Evolutionary conservation across 306 rosid genomes (phyloP), one percentile per base, ranked within the genome.

Genomic region (Cicer cuneatum): DNA sequence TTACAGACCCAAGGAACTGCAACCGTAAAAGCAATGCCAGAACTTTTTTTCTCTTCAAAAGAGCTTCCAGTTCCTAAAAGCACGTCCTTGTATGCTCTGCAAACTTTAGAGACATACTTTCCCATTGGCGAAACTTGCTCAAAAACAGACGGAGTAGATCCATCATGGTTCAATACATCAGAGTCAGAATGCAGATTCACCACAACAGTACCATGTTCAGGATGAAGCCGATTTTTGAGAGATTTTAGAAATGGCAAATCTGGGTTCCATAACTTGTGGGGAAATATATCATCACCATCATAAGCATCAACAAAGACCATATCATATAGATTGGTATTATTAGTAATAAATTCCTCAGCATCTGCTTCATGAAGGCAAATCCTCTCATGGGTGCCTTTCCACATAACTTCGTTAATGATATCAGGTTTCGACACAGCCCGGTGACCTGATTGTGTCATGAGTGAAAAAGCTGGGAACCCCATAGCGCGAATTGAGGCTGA

Each of bases 131-230:
- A 81, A 75, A 79, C 38, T 66, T 69, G 90, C 70, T 84, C 86
- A 42, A 73, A 48, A 77, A 69, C 73, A 7, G 91, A 85, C 53
- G 90, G 87, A 59, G 59, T 74, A 18, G 90, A 88, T 48, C 90
- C 91, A 52, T 79, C 90, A 4, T 53, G 71, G 74, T 80, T 81
- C 83, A 80, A 41, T 66, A 78, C 14, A 40, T 89, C 92, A 60
- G 86, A 77, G 83, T 94, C 98, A 0, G 98, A 90, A 85, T 94
- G 98, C 75, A 91, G 96, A 87, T 94, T 94, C 71, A 94, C 97
- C 56, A 94, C 93, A 37, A 91, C 96, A 1, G 93, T 94, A 8
- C 98, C 98, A 24, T 91, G 98, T 66, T 86, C 59, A 1, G 96
- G 97, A 80, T 90, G 93, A 60, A 94, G 96, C 66, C 52, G 86